Conservation (phyloP, 139 green algal species). For the Asterochloris sp. region DNA sequence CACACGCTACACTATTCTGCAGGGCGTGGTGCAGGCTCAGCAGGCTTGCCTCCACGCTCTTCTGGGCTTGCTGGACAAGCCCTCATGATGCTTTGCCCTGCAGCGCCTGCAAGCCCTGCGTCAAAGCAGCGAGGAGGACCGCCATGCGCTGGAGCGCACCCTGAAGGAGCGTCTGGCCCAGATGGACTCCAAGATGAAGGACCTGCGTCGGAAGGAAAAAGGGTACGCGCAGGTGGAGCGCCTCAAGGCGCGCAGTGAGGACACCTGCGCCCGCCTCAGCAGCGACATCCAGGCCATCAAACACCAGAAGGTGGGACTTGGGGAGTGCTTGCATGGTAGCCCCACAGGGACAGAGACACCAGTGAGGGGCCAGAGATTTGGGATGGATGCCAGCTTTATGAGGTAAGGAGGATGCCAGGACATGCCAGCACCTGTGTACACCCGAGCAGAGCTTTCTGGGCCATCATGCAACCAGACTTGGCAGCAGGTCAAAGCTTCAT, state of each 20-base stretch:
- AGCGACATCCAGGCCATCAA: constrained; percentile 83
- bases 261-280: constrained; percentile 52
- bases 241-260: constrained; percentile 36
- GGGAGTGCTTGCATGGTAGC: neutral
- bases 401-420: neutral
- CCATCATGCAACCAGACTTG: neutral
- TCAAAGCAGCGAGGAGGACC: constrained; percentile 57
- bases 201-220: constrained; percentile 31
- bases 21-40: too few relatives aligned
- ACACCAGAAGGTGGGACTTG: constrained; percentile 55
- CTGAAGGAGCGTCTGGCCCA: constrained; percentile 57
- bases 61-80: neutral
- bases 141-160: constrained; percentile 41
- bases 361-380: neutral
- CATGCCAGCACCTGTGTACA: neutral
- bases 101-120: constrained; percentile 57
- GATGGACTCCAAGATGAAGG: constrained; percentile 57
- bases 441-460: neutral
- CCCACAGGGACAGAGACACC: neutral
- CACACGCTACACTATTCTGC: too few relatives aligned
- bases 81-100: neutral
- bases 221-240: constrained; percentile 35
- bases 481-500: neutral
- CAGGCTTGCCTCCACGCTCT: neutral
- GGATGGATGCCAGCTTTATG: neutral